Evolutionary conservation across 2,329 filamentous ascomycete species (phyloP), one percentile per base, ranked within the genome.

Genomic region (Phaeosphaeria sp.): DNA sequence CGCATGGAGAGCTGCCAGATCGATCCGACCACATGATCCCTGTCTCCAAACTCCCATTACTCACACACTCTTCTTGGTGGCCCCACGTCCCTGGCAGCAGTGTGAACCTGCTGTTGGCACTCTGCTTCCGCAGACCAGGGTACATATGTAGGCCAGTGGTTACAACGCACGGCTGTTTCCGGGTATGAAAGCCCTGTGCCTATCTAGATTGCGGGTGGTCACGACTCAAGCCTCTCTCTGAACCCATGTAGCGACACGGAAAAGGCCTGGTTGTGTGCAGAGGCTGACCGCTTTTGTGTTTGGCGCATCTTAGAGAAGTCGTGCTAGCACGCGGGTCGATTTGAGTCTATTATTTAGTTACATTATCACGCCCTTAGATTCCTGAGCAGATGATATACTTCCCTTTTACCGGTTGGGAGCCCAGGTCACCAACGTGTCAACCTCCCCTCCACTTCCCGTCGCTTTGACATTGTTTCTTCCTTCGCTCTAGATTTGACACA

Each of bases 291-390:
- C 60, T 70, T 71, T 53, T 58, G 69, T 70, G 62, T 60, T 64
- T 64, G 66, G 64, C 54, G 65, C 58, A 49, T 62, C 46, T 57
- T 61, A 59, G 55, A 63, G 55, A 54, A 57, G 62, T 63, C 64
- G 63, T 63, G 60, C 65, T 71, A 72, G 67, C 65, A 48, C 62
- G 63, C 68, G 66, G 58, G 65, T 72, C 64, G 66, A 71, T 70
- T 62, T 66, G 52, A 59, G 54, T 64, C 64, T 68, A 71, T 62
- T 64, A 59, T 64, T 69, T 71, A 73, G 70, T 64, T 65, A 58
- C 63, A 18, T 66, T 63, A 70, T 73, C 68, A 69, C 64, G 61
- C 65, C 60, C 65, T 66, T 62, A 43, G 51, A 56, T 55, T 55
- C 55, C 51, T 63, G 60, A 57, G 58, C 62, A 67, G 51, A 65